phyloP scores from a whole-genome alignment of 1,284 basidiomycete species.

The Violaceomyces palustris region DNA sequence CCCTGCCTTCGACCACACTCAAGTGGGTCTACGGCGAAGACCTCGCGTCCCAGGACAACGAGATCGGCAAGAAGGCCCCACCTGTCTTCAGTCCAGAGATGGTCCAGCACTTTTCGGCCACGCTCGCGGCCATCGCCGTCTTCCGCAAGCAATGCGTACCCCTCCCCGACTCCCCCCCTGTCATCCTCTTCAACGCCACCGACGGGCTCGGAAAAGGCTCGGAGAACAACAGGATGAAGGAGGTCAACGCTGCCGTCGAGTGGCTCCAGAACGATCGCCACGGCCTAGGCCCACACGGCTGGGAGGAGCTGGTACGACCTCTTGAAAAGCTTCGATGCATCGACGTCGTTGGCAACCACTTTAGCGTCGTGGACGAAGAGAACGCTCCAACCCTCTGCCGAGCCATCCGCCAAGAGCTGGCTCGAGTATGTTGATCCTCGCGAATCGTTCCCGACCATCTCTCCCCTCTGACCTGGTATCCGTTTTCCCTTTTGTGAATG shows the following conservation, averaged over 20 bases:
- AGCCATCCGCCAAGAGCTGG: too few relatives aligned
- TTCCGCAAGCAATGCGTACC: slow-evolving; percentile 6
- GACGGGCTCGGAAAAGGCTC: slow-evolving; percentile 11
- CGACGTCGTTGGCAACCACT: too few relatives aligned
- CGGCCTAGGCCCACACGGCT: slow-evolving; percentile 11
- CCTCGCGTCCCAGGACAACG: slow-evolving; percentile 12
- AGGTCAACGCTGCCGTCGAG: slow-evolving; percentile 14
- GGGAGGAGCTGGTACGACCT: slow-evolving; percentile 16
- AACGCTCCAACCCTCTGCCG: too few relatives aligned
- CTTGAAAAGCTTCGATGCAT: too few relatives aligned
- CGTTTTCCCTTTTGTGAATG: too few relatives aligned
- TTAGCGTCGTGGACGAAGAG: too few relatives aligned
- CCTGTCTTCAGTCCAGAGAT: slow-evolving; percentile 12
- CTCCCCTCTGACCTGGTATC: too few relatives aligned
- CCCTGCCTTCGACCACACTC: slow-evolving; percentile 19
- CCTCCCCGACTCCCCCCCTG: slow-evolving; percentile 4
- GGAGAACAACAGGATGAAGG: slow-evolving; percentile 12
- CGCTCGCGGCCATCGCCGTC: slow-evolving; percentile 1
- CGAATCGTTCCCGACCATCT: too few relatives aligned
- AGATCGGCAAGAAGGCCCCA: slow-evolving; percentile 26
- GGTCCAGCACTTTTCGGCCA: slow-evolving; percentile 21
- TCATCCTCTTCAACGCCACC: too few relatives aligned
- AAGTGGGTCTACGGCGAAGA: slow-evolving; percentile 31
- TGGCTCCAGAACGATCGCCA: slow-evolving; percentile 13
- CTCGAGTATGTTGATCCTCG: too few relatives aligned